Evolutionary conservation across 257 asterid species (phyloP).

Genomic region (Euphrasia confusa): DNA sequence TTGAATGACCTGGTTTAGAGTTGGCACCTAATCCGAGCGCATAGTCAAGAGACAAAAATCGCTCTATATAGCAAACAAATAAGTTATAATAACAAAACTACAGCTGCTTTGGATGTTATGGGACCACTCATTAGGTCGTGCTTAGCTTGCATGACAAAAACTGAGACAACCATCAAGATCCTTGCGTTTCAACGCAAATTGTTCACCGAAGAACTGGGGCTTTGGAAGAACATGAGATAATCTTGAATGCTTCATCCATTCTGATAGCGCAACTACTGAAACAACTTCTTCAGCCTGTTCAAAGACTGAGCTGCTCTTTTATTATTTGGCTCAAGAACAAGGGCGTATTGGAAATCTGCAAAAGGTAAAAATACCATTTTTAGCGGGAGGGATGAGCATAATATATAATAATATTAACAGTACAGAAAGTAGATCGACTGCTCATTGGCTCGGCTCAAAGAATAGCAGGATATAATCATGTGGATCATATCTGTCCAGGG

Average conservation of each 20-base stretch:
- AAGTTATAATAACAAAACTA: slow-evolving; percentile 12
- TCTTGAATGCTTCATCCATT: slow-evolving; percentile 22
- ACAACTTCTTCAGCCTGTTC: slow-evolving; percentile 55
- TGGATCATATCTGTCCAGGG: not conserved
- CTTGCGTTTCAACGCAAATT: slow-evolving; percentile 11
- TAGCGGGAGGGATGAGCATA: not conserved
- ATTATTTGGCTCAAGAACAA: slow-evolving; percentile 92
- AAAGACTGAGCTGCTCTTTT: slow-evolving; percentile 79
- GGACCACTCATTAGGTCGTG: slow-evolving; percentile 22
- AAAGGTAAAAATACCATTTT: not conserved
- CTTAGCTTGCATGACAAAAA: slow-evolving; percentile 24
- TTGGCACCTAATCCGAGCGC: not conserved
- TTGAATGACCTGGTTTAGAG: slow-evolving; percentile 14
- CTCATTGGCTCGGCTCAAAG: too few species aligned
- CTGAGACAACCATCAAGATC: slow-evolving; percentile 12
- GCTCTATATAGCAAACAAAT: slow-evolving; percentile 26
- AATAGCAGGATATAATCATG: too few species aligned
- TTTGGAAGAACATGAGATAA: not conserved
- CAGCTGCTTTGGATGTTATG: slow-evolving; percentile 17
- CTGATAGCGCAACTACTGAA: slow-evolving; percentile 33
- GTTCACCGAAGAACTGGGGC: slow-evolving; percentile 1
- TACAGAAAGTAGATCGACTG: not conserved
- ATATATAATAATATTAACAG: not conserved
- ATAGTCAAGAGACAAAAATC: slow-evolving; percentile 18
- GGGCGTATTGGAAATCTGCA: slow-evolving; percentile 83